Evolutionary conservation across 345 rosid genomes (phyloP).

Genomic region (Fremontodendron californicum): DNA sequence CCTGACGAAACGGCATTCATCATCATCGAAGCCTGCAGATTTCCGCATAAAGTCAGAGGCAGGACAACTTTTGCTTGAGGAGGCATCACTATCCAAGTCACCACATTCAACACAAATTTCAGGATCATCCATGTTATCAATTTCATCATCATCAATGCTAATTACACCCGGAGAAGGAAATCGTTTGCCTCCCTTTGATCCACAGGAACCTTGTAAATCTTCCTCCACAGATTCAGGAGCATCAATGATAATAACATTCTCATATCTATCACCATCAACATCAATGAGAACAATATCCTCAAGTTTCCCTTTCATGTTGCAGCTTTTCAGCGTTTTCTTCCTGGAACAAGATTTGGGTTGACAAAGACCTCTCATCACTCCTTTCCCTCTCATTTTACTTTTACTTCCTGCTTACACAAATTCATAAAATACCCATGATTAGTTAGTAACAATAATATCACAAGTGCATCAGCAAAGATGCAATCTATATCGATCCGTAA

Average conservation of each 20-base stretch:
- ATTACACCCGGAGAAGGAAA: constrained; percentile 39
- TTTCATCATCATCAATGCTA: constrained; percentile 55
- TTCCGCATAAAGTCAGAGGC: constrained; percentile 19
- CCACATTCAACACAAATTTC: constrained; percentile 22
- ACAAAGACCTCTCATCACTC: constrained; percentile 38
- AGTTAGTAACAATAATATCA: neutral
- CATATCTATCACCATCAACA: constrained; percentile 48
- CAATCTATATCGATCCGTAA: neutral
- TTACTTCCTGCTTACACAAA: neutral
- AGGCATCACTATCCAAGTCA: constrained; percentile 33
- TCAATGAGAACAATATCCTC: constrained; percentile 61
- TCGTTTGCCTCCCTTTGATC: constrained; percentile 24
- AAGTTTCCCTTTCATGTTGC: constrained; percentile 27
- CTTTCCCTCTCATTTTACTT: constrained; percentile 35
- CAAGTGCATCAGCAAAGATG: neutral
- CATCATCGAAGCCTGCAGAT: constrained; percentile 26
- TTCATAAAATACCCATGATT: neutral
- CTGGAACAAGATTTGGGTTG: constrained; percentile 35
- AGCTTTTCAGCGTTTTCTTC: constrained; percentile 36
- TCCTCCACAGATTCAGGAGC: constrained; percentile 45
- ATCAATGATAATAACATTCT: constrained; percentile 59
- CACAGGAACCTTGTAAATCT: constrained; percentile 33
- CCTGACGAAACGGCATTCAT: constrained; percentile 37
- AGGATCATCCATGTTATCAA: constrained; percentile 12
- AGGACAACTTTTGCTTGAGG: constrained; percentile 30